These are phyloP conservation scores for Aurantiochytrium sp. DNA, from an alignment of 108 stramenopile species.

Conservation along the genomic window DNA sequence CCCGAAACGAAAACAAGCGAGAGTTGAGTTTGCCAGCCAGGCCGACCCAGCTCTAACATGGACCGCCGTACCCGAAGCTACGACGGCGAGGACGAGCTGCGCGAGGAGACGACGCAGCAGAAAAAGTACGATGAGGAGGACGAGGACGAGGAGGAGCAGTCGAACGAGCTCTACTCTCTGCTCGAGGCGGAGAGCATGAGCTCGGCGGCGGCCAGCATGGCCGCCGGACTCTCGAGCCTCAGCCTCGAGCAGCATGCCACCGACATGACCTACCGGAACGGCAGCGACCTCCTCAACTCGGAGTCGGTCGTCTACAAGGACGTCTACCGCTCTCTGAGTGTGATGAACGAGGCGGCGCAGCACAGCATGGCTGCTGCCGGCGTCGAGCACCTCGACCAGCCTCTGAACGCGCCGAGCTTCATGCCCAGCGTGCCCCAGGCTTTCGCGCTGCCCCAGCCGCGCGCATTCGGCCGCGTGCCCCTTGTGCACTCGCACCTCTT, in stretches of 20 bases:
- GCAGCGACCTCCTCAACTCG: not conserved
- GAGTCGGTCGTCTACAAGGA: conserved; percentile 11
- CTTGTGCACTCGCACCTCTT: conserved; percentile 5
- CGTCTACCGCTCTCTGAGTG: not conserved
- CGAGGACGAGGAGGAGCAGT: not conserved
- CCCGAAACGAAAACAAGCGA: no score
- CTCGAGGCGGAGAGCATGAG: not conserved
- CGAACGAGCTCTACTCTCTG: not conserved
- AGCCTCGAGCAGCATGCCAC: not conserved
- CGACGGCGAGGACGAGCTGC: not conserved
- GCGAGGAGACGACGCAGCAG: not conserved
- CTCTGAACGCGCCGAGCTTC: not conserved
- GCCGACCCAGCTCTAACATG: no score
- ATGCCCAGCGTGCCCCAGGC: not conserved
- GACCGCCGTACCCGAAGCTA: not conserved
- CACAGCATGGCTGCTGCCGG: not conserved
- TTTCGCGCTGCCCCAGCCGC: not conserved
- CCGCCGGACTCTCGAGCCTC: not conserved
- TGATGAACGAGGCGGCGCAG: not conserved
- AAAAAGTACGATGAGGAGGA: not conserved
- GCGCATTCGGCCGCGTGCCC: conserved; percentile 3
- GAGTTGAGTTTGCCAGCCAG: no score
- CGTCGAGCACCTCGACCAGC: not conserved
- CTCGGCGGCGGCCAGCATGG: not conserved
- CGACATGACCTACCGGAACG: not conserved